Evolutionary conservation across 352 stramenopile genomes (phyloP), one percentile per base, ranked within the genome.

Genomic region (Elongisporangium prolatum): DNA sequence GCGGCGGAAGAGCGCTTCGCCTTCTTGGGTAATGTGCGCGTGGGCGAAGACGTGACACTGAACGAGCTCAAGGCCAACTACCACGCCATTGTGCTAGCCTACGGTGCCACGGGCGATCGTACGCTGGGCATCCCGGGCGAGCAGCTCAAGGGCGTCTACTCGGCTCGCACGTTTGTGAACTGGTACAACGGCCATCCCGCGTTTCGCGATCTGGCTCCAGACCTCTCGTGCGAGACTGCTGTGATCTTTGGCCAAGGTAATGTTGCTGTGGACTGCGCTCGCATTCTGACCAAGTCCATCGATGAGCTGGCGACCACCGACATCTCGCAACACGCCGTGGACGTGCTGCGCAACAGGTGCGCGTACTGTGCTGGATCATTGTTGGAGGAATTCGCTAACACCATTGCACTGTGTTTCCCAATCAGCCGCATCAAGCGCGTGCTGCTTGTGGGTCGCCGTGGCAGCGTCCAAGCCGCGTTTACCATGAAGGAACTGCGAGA

Each of bases 171-270:
- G 59, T 99, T 99, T 69, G 97, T 99, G 13, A 97, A 97, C 71
- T 99, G 97, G 97, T 99, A 99, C 84, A 99, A 99, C 67, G 96
- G 94, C 44, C 96, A 99, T 80, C 95, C 95, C 8, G 81, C 97
- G 7, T 98, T 96, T 74, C 76, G 86, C 48, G 76, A 97, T 55
- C 60, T 98, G 34, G 69, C 83, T 16, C 54, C 87, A 24, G 71
- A 92, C 57, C 57, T 93, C 8, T 65, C 69, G 13, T 52, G 57
- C 1, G 73, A 93, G 61, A 86, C 82, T 17, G 94, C 96, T 2
- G 96, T 98, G n/a, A 89, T 99, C 20, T 83, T 99, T 65, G 97
- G 97, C 5, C 91, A 99, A 59, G 97, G 97, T 21, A 99, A 99
- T 69, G 97, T 99, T 16, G 96, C 96, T 1, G 78, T 99, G 5